Percentiles rank a stretch among this genome's conserved stretches.
Evolutionary conservation across 2,329 filamentous ascomycete genomes (phyloP).

Genomic region (Pseudogymnoascus destructans): DNA sequence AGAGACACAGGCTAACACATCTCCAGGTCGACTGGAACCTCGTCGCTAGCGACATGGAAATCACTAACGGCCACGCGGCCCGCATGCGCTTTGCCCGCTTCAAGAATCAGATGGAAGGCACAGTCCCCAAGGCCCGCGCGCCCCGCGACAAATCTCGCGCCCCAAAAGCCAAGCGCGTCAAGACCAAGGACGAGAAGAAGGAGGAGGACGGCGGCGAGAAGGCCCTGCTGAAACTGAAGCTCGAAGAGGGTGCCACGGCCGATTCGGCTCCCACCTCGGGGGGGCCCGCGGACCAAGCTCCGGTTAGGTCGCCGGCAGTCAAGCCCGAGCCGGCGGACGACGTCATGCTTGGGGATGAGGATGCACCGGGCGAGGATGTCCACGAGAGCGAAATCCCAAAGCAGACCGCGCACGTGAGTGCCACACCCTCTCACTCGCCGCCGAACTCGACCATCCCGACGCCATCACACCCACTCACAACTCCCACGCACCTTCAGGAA

Average conservation of each 20-base stretch:
- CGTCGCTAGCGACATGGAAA: slow-evolving; percentile 36
- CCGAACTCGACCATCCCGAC: background rate
- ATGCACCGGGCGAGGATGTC: background rate
- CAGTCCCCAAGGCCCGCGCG: slow-evolving; percentile 16
- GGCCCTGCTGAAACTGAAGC: background rate
- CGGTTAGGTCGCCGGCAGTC: background rate
- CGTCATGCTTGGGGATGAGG: background rate
- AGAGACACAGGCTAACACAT: slow-evolving; percentile 8
- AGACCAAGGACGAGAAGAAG: slow-evolving; percentile 7
- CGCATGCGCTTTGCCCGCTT: slow-evolving; percentile 44
- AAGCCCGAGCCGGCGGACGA: background rate
- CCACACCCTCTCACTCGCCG: background rate
- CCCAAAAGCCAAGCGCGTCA: background rate
- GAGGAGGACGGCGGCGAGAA: slow-evolving; percentile 4
- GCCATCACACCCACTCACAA: background rate
- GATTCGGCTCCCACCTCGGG: background rate
- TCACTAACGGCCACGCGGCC: slow-evolving; percentile 43
- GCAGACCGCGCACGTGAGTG: background rate
- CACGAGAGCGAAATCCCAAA: background rate
- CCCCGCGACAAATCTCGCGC: slow-evolving; percentile 12
- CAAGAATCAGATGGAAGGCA: slow-evolving; percentile 38
- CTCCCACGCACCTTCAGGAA: background rate
- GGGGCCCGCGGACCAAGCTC: background rate
- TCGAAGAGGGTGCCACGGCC: background rate
- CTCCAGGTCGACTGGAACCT: slow-evolving; percentile 39